phyloP scores from a whole-genome alignment of 257 asterid genomes.

The Osmanthus fragrans region DNA sequence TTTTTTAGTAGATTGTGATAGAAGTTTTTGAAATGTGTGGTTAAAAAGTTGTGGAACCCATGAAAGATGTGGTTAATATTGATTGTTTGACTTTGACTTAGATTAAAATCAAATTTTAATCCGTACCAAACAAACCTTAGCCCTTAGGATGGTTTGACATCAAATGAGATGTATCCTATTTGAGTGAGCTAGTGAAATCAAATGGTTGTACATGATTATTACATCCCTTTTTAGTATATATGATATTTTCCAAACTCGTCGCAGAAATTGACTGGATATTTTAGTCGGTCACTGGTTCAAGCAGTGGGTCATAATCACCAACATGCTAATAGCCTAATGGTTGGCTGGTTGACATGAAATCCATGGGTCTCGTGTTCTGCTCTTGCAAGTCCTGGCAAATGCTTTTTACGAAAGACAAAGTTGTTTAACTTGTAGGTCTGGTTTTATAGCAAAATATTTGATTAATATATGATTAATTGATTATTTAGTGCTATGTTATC shows the following conservation, averaged over 20 bases:
- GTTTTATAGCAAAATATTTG: neutral
- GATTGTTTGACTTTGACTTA: no score
- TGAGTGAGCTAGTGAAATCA: neutral
- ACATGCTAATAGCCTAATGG: neutral
- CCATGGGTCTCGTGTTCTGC: neutral
- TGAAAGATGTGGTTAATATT: no score
- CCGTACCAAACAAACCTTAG: no score
- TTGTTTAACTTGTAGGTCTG: neutral
- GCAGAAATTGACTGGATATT: neutral
- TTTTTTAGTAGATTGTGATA: no score
- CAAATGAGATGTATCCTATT: neutral
- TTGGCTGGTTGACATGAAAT: neutral
- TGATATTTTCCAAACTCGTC: no score
- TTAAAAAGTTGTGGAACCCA: no score
- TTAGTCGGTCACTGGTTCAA: neutral
- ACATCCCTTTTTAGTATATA: neutral
- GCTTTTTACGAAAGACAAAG: neutral
- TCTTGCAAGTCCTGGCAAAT: neutral
- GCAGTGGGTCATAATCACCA: neutral
- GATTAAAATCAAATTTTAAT: no score
- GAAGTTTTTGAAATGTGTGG: no score
- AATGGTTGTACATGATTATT: neutral
- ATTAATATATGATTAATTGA: no score
- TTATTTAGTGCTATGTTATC: no score
- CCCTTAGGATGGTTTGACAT: neutral